These are phyloP conservation scores for Diacronema lutheri DNA, from an alignment of 78 protist genomes.

Conservation along the genomic window DNA sequence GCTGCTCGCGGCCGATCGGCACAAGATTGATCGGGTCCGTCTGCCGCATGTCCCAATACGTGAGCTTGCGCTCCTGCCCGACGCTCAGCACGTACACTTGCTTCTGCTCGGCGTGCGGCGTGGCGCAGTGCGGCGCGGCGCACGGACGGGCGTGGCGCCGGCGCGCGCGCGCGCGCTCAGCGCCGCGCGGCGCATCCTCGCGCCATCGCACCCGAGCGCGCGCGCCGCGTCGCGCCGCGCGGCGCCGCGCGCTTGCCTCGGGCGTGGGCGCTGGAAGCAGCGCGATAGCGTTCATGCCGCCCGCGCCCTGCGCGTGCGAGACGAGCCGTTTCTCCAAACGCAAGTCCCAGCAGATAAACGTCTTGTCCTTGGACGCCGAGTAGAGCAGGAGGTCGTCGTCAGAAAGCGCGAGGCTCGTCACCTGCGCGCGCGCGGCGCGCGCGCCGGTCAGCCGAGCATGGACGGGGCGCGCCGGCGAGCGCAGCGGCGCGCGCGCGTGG, in stretches of 20 bases:
- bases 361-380: background rate
- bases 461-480: background rate
- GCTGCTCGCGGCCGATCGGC: background rate
- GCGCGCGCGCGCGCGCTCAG: too few species aligned
- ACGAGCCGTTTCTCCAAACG: background rate
- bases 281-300: slow-evolving; percentile 17
- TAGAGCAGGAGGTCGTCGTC: background rate
- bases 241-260: too few species aligned
- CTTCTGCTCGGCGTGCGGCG: background rate
- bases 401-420: background rate
- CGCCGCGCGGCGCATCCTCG: too few species aligned
- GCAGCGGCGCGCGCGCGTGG: background rate
- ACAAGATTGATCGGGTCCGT: background rate
- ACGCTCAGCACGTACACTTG: slow-evolving; percentile 1
- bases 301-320: slow-evolving; percentile 16
- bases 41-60: slow-evolving; percentile 43
- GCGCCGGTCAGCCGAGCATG: background rate
- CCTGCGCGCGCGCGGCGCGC: background rate
- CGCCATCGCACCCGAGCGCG: too few species aligned
- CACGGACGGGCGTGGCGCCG: background rate
- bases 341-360: slow-evolving; percentile 17
- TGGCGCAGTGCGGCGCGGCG: too few species aligned
- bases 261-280: background rate
- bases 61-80: slow-evolving; percentile 3
- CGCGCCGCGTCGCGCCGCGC: too few species aligned